These are phyloP conservation scores for Aspergillus vadensis DNA, from an alignment of 2,329 filamentous ascomycete species.

Conservation along the genomic window DNA sequence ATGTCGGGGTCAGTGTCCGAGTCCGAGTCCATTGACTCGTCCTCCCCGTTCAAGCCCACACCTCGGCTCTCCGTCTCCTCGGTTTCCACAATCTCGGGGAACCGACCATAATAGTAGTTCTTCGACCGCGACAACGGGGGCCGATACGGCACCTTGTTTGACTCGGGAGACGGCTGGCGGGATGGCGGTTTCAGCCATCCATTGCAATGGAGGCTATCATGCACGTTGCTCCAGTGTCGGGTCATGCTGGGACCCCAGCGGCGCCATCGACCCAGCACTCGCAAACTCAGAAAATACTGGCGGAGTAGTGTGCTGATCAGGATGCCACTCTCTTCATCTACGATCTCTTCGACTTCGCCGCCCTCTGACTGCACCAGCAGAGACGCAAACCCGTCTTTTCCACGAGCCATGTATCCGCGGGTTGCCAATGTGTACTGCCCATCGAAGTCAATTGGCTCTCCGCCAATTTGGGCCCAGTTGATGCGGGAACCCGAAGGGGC, in stretches of 20 bases:
- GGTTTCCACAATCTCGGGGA: conserved; percentile 22
- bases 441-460: conserved; percentile 61
- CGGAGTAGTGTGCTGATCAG: conserved; percentile 83
- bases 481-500: conserved; percentile 65
- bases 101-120: conserved; percentile 36
- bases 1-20: conserved; percentile 46
- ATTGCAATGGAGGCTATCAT: conserved; percentile 59
- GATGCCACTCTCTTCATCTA: conserved; percentile 83
- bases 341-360: conserved; percentile 73
- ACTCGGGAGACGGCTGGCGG: conserved; percentile 29
- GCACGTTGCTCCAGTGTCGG: conserved; percentile 67
- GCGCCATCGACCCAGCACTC: conserved; percentile 78
- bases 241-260: conserved; percentile 65
- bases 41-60: conserved; percentile 44
- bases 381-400: conserved; percentile 80
- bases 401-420: conserved; percentile 83
- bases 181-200: conserved; percentile 53
- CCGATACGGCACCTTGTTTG: conserved; percentile 27
- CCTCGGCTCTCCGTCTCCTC: conserved; percentile 41
- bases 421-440: conserved; percentile 74
- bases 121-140: conserved; percentile 27
- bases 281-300: conserved; percentile 87
- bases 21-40: conserved; percentile 45
- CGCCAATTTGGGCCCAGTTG: conserved; percentile 62
- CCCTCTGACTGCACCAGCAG: conserved; percentile 76